phyloP scores from a whole-genome alignment of 768 basidiomycete species.

The Suillus spraguei region DNA sequence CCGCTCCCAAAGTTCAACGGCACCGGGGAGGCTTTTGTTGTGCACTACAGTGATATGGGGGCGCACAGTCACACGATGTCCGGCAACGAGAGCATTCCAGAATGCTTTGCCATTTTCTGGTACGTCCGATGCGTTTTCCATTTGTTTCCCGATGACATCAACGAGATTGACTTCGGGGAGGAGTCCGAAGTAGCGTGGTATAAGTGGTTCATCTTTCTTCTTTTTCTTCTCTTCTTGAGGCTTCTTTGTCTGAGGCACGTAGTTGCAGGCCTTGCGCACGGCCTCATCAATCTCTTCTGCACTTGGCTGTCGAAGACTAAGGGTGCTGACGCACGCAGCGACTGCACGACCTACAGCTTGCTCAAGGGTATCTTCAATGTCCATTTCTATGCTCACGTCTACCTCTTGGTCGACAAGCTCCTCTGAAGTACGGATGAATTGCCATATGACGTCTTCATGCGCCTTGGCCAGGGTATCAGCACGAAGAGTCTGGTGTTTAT shows the following conservation, averaged over 20 bases:
- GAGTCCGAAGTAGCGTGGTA: not conserved
- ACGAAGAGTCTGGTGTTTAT: conserved; percentile 82
- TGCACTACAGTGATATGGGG: conserved; percentile 49
- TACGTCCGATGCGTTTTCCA: not conserved
- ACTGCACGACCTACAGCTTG: not conserved
- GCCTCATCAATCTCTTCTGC: not conserved
- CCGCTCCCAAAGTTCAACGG: conserved; percentile 46
- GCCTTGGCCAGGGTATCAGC: conserved; percentile 50
- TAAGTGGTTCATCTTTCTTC: not conserved
- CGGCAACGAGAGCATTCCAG: not conserved
- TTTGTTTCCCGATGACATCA: not conserved
- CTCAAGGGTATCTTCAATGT: conserved; percentile 45
- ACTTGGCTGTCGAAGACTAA: not conserved
- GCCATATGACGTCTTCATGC: conserved; percentile 84
- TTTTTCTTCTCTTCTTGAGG: not conserved
- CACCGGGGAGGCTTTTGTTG: conserved; percentile 43
- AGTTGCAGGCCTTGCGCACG: not conserved
- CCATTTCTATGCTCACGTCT: conserved; percentile 70
- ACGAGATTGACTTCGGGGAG: not conserved
- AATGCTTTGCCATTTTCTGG: not conserved
- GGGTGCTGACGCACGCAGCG: not conserved
- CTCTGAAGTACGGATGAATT: conserved; percentile 69
- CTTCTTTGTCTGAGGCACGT: not conserved
- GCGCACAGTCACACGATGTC: not conserved
- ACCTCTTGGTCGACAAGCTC: conserved; percentile 65